These are phyloP conservation scores for Gossypium gossypioides DNA, from an alignment of 441 rosid species.

Conservation along the genomic window DNA sequence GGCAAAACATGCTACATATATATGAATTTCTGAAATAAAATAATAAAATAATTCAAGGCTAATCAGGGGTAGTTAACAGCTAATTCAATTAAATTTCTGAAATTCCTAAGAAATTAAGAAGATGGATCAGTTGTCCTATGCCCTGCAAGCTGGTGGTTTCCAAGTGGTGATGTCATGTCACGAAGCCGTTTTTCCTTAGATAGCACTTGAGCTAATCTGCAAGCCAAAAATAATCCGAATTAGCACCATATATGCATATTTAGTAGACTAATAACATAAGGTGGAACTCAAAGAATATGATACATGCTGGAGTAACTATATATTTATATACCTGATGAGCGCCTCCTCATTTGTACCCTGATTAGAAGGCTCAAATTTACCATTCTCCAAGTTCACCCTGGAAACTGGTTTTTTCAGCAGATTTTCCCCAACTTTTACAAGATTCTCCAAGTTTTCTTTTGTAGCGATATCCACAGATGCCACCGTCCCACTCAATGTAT, in stretches of 20 bases:
- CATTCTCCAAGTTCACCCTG: slow-evolving; percentile 27
- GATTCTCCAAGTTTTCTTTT: slow-evolving; percentile 27
- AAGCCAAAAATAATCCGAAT: neutral
- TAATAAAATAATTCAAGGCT: neutral
- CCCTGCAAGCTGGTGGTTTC: neutral
- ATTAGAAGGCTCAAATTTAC: slow-evolving; percentile 13
- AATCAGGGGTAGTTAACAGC: neutral
- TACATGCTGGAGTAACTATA: neutral
- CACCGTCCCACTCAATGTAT: slow-evolving; percentile 15
- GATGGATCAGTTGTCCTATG: neutral
- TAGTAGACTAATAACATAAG: neutral
- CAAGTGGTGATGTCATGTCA: slow-evolving; percentile 23
- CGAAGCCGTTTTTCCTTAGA: slow-evolving; percentile 25
- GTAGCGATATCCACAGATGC: slow-evolving; percentile 30
- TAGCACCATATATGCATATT: neutral
- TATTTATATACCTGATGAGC: slow-evolving; percentile 14
- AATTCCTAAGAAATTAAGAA: neutral
- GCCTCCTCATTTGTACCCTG: slow-evolving; percentile 19
- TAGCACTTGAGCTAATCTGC: slow-evolving; percentile 5
- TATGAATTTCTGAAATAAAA: neutral
- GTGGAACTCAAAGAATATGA: neutral
- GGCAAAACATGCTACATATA: too few relatives aligned
- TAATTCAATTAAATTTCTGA: neutral
- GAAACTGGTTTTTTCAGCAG: slow-evolving; percentile 29
- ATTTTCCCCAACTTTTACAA: slow-evolving; percentile 23